Evolutionary conservation across 768 basidiomycete species (phyloP).

Genomic region (Clavaria fumosa): DNA sequence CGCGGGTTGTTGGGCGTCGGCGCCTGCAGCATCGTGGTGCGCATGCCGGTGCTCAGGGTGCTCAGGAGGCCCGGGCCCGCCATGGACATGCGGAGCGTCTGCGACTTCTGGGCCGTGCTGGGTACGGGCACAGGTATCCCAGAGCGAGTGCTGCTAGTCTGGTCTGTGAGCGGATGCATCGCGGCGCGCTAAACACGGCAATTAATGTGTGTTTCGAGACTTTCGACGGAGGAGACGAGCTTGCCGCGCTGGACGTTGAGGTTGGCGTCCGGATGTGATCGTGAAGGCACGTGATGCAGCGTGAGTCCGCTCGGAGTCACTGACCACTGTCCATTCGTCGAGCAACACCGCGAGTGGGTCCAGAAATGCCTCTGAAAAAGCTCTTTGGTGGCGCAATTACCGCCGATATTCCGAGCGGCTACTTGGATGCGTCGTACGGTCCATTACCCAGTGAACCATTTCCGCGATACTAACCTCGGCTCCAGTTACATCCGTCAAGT

Average conservation of each 20-base stretch:
- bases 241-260: constrained; percentile 12
- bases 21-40: constrained; percentile 20
- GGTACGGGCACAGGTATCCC: constrained; percentile 64
- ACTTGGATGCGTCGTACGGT: constrained; percentile 79
- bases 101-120: constrained; percentile 57
- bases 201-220: too few relatives aligned
- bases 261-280: too few relatives aligned
- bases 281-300: too few relatives aligned
- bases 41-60: too few relatives aligned
- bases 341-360: too few relatives aligned
- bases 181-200: constrained; percentile 44
- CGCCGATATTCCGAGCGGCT: constrained; percentile 33
- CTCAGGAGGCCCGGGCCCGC: constrained; percentile 60
- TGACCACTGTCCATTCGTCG: too few relatives aligned
- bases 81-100: constrained; percentile 48
- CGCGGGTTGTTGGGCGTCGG: constrained; percentile 38
- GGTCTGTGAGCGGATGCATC: constrained; percentile 38
- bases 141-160: constrained; percentile 37
- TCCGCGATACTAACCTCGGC: constrained; percentile 6
- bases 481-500: constrained; percentile 55
- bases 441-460: too few relatives aligned
- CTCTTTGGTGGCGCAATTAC: constrained; percentile 86
- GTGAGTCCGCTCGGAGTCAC: too few relatives aligned
- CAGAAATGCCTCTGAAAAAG: constrained; percentile 25
- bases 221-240: constrained; percentile 18